These are phyloP conservation scores for Chrysosphaeria jannelii DNA, from an alignment of 2,329 filamentous ascomycete genomes.

Conservation along the genomic window DNA sequence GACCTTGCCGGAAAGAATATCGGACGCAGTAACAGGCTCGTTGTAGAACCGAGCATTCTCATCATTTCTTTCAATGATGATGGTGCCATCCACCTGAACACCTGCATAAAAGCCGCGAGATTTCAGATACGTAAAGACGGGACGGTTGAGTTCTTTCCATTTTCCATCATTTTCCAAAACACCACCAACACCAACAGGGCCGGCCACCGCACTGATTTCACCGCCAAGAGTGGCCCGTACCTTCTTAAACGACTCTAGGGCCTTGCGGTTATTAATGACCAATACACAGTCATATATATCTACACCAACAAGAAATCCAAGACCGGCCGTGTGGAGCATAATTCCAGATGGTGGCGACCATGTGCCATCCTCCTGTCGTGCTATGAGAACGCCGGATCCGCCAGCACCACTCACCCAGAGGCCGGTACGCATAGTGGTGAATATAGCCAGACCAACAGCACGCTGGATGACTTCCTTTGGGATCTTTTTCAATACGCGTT, in stretches of 20 bases:
- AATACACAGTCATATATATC: slow-evolving; percentile 78
- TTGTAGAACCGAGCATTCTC: slow-evolving; percentile 46
- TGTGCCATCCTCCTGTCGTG: slow-evolving; percentile 20
- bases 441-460: slow-evolving; percentile 39
- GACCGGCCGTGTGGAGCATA: slow-evolving; percentile 47
- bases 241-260: slow-evolving; percentile 46
- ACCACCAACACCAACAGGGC: slow-evolving; percentile 38
- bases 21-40: slow-evolving; percentile 6
- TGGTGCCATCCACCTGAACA: slow-evolving; percentile 40
- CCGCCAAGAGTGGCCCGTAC: slow-evolving; percentile 49
- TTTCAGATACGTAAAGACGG: slow-evolving; percentile 34
- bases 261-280: slow-evolving; percentile 52
- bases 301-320: slow-evolving; percentile 53
- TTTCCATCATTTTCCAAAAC: slow-evolving; percentile 25
- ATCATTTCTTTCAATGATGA: slow-evolving; percentile 41
- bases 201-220: slow-evolving; percentile 47
- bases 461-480: slow-evolving; percentile 28
- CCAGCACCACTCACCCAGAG: slow-evolving; percentile 24
- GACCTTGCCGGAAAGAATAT: slow-evolving; percentile 5
- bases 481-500: slow-evolving; percentile 20
- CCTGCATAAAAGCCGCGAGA: slow-evolving; percentile 42
- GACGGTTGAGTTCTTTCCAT: slow-evolving; percentile 8
- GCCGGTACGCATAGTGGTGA: slow-evolving; percentile 31
- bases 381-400: slow-evolving; percentile 27
- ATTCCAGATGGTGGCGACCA: slow-evolving; percentile 66